Evolutionary conservation across 331 rosid species (phyloP).

Genomic region (Prunus yedoensis): DNA sequence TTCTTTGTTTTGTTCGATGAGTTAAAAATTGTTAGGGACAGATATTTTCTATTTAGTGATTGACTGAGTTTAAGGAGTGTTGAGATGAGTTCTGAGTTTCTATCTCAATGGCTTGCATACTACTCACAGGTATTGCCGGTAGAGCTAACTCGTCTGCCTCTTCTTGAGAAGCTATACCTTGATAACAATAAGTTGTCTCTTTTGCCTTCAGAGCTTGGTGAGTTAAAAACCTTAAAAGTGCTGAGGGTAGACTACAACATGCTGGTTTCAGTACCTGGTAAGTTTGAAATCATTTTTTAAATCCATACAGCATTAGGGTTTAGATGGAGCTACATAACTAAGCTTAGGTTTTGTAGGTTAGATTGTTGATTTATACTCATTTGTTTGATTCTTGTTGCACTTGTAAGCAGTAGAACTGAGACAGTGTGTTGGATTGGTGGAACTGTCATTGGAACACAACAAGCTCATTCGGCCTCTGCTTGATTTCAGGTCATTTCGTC

Average conservation of each 20-base stretch:
- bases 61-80: slow-evolving; percentile 18
- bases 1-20: not conserved
- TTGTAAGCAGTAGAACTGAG: slow-evolving; percentile 80
- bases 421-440: slow-evolving; percentile 89
- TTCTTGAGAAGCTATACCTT: slow-evolving; percentile 80
- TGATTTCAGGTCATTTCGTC: slow-evolving; percentile 84
- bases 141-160: slow-evolving; percentile 73
- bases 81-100: slow-evolving; percentile 1
- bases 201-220: slow-evolving; percentile 87
- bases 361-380: not conserved
- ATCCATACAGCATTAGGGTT: not conserved
- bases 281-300: slow-evolving; percentile 13
- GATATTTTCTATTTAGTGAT: not conserved
- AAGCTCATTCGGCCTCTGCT: slow-evolving; percentile 91
- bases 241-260: slow-evolving; percentile 84
- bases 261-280: slow-evolving; percentile 90
- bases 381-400: slow-evolving; percentile 27
- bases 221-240: slow-evolving; percentile 71
- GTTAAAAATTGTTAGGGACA: not conserved
- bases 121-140: slow-evolving; percentile 75
- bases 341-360: not conserved
- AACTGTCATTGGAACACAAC: slow-evolving; percentile 90
- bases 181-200: slow-evolving; percentile 71
- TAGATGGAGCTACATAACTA: not conserved
- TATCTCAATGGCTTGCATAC: slow-evolving; percentile 11